phyloP scores from a whole-genome alignment of 2,329 filamentous ascomycete genomes.

The Sclerotinia borealis region DNA sequence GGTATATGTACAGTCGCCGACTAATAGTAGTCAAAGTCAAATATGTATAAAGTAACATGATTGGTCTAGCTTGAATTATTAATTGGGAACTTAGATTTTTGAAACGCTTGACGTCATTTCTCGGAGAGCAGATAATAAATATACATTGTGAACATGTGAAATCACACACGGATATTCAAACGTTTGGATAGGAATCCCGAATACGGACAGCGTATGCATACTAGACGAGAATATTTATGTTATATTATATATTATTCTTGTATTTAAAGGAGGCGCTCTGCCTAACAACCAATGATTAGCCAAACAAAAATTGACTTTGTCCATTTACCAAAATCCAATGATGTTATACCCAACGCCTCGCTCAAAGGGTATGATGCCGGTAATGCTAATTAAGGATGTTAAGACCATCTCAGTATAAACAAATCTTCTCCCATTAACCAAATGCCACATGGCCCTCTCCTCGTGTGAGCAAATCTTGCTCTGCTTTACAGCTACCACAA shows the following conservation, averaged over 20 bases:
- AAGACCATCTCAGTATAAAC: background rate
- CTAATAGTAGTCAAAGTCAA: too few relatives aligned
- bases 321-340: background rate
- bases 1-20: background rate
- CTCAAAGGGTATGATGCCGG: background rate
- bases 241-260: background rate
- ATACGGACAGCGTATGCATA: background rate
- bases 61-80: background rate
- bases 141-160: too few relatives aligned
- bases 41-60: too few relatives aligned
- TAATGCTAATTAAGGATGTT: background rate
- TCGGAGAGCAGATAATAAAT: too few relatives aligned
- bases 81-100: constrained; percentile 1
- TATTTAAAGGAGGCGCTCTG: background rate
- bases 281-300: background rate
- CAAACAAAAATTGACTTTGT: background rate
- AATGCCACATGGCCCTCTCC: constrained; percentile 23
- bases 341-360: constrained; percentile 11
- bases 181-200: too few relatives aligned
- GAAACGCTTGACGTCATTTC: background rate
- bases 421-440: constrained; percentile 18
- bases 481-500: constrained; percentile 50
- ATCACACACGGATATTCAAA: too few relatives aligned
- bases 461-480: constrained; percentile 27
- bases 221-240: too few relatives aligned